Conservation (phyloP, 2,329 filamentous ascomycete species). For the Allantophomopsis cytisporea region DNA sequence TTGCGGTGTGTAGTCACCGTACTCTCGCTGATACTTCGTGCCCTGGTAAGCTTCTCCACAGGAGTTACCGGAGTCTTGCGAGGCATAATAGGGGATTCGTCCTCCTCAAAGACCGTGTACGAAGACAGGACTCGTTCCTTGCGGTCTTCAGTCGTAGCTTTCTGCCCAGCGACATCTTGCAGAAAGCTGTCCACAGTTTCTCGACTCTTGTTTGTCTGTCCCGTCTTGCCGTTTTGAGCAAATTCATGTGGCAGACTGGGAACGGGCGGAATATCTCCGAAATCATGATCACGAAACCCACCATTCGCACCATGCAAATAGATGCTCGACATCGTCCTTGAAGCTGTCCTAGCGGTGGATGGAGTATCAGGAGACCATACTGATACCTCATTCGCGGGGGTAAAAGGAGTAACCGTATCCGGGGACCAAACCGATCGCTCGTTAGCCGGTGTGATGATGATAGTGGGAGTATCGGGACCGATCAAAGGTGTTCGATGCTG, state of each 20-base stretch:
- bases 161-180: too few species aligned
- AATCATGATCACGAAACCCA: slow-evolving; percentile 1
- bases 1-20: slow-evolving; percentile 25
- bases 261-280: slow-evolving; percentile 39
- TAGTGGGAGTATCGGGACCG: slow-evolving; percentile 27
- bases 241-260: slow-evolving; percentile 30
- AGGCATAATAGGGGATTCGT: slow-evolving; percentile 31
- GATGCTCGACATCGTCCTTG: slow-evolving; percentile 18
- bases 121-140: slow-evolving; percentile 20
- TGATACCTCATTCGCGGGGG: background rate
- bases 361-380: too few species aligned
- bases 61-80: slow-evolving; percentile 16
- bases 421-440: slow-evolving; percentile 19
- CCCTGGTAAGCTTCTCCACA: slow-evolving; percentile 5
- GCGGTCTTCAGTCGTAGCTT: too few species aligned
- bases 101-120: slow-evolving; percentile 59
- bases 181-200: too few species aligned
- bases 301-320: slow-evolving; percentile 40
- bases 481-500: slow-evolving; percentile 8
- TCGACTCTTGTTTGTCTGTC: too few species aligned
- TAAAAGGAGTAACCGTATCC: slow-evolving; percentile 6
- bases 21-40: slow-evolving; percentile 9
- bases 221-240: too few species aligned
- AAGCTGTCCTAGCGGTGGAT: too few species aligned
- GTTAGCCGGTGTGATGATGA: slow-evolving; percentile 36